Percentiles rank a stretch among this genome's conserved stretches.
phyloP scores from a whole-genome alignment of 305 asterid species.

The Nicotiana rustica region DNA sequence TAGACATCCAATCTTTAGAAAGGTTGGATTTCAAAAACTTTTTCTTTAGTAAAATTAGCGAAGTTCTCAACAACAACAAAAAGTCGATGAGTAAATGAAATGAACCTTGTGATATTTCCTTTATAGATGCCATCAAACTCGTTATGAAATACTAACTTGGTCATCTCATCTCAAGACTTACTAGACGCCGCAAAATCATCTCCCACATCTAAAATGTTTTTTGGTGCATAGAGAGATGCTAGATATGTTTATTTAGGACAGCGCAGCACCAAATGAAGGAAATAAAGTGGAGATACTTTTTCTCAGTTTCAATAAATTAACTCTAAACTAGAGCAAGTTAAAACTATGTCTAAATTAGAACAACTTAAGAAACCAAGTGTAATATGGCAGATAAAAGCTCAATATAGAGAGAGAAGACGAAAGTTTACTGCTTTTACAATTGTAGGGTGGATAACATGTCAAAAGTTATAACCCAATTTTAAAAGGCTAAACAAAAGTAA shows the following conservation, averaged over 20 bases:
- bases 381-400: too few relatives aligned
- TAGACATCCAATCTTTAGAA: too few relatives aligned
- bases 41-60: too few relatives aligned
- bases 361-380: too few relatives aligned
- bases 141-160: background rate
- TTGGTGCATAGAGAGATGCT: background rate
- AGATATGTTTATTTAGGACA: background rate
- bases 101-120: background rate
- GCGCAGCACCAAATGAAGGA: background rate
- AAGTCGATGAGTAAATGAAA: background rate
- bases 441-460: background rate
- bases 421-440: background rate
- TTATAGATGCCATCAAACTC: background rate
- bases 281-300: background rate
- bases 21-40: too few relatives aligned
- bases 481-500: background rate
- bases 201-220: background rate
- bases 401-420: too few relatives aligned
- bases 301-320: background rate
- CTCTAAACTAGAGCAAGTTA: background rate
- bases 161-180: background rate
- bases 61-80: background rate
- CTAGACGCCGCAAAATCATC: slow-evolving; percentile 1
- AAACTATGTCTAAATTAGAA: too few relatives aligned
- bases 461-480: background rate